Evolutionary conservation across 2,329 filamentous ascomycete genomes (phyloP).

Genomic region (Fusarium sambucinum): DNA sequence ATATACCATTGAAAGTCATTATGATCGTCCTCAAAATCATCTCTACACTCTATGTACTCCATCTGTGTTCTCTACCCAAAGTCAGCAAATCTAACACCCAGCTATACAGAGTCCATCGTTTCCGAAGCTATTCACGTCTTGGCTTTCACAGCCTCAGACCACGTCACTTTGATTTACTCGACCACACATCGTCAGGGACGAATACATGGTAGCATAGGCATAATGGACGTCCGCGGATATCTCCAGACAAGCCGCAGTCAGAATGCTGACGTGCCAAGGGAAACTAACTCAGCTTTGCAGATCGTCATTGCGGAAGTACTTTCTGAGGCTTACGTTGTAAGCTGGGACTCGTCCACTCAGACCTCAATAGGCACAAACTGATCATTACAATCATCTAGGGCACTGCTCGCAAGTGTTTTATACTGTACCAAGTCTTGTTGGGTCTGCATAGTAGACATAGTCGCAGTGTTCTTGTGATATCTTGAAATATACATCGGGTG

Average conservation of each 20-base stretch:
- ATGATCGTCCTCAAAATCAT: neutral
- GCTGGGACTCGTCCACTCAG: neutral
- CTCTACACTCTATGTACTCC: neutral
- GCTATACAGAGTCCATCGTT: neutral
- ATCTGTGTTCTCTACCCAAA: neutral
- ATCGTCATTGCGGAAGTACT: neutral
- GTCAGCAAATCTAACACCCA: neutral
- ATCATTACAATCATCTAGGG: neutral
- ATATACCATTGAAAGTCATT: rapidly evolving
- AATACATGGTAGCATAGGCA: neutral
- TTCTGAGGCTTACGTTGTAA: neutral
- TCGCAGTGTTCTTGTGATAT: neutral
- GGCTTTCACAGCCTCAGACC: slow-evolving; percentile 8
- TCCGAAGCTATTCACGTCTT: neutral
- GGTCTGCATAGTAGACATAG: neutral
- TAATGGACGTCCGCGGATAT: slow-evolving; percentile 6
- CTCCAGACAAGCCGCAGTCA: neutral
- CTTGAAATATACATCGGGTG: neutral
- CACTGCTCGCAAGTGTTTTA: neutral
- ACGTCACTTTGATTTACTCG: neutral
- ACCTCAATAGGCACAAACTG: rapidly evolving
- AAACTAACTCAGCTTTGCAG: slow-evolving; percentile 1
- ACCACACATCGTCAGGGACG: neutral
- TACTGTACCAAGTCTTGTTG: too few species aligned
- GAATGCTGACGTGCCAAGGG: slow-evolving; percentile 11